Conservation (phyloP, 2,329 filamentous ascomycete species). For the Colletotrichum eleusines region DNA sequence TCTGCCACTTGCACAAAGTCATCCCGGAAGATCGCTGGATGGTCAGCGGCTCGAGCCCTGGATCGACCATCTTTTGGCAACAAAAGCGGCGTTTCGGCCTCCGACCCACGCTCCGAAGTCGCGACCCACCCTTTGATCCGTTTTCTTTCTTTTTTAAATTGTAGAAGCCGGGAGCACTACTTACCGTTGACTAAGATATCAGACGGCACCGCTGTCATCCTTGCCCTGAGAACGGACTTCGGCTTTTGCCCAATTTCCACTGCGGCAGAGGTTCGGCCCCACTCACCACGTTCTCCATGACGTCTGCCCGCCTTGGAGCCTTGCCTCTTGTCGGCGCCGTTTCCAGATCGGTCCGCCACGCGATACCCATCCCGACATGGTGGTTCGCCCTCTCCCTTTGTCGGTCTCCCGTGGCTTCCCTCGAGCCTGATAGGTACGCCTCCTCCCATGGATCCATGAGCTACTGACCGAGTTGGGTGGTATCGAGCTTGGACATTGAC, state of each 20-base stretch:
- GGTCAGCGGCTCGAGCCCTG: background rate
- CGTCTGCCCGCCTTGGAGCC: constrained; percentile 31
- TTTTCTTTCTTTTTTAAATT: constrained; percentile 7
- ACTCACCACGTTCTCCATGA: constrained; percentile 28
- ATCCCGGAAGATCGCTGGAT: constrained; percentile 26
- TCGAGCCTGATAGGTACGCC: background rate
- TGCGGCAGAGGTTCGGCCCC: constrained; percentile 34
- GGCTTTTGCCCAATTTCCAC: constrained; percentile 32
- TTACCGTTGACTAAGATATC: too few relatives aligned
- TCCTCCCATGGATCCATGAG: background rate
- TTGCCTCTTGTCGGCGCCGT: constrained; percentile 31
- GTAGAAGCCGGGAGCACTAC: too few relatives aligned
- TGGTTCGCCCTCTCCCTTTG: background rate
- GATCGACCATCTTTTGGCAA: constrained; percentile 26
- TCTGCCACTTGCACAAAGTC: constrained; percentile 32
- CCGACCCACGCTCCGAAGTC: constrained; percentile 28
- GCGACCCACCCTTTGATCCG: constrained; percentile 7
- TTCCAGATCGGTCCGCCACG: constrained; percentile 13
- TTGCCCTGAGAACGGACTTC: constrained; percentile 32
- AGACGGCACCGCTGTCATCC: background rate
- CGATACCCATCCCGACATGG: constrained; percentile 23
- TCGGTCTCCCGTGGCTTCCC: constrained; percentile 9
- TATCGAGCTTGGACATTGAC: background rate
- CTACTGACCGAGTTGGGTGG: background rate
- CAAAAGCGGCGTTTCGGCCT: constrained; percentile 40